Evolutionary conservation across 2,329 filamentous ascomycete species (phyloP), one percentile per base, ranked within the genome.

Genomic region (Penicillium decumbens): DNA sequence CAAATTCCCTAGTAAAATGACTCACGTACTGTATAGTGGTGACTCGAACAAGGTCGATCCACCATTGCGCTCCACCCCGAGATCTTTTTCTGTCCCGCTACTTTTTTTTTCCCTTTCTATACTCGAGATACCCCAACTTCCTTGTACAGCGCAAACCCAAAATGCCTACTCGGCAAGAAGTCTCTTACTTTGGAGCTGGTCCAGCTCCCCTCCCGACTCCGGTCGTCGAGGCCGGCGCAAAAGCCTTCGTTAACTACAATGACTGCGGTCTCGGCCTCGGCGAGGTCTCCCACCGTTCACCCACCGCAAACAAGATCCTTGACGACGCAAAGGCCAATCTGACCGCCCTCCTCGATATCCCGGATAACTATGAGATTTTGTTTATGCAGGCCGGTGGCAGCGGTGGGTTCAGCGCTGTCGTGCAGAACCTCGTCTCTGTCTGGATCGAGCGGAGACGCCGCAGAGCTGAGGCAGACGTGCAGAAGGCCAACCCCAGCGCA

Each of bases 111-210:
- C 45, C 39, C 23, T 46, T 40, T 43, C 35, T 43, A 28, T 20
- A 37, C 32, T 44, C 46, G 41, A 40, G 41, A 48, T 51, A 47
- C 47, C 23, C 18, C 46, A 40, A 40, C 25, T 37, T 45, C 37
- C 32, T 40, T 33, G 12, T 10, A 13, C 35, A 28, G 37, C 27
- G 37, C 24, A 15, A 43, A 8, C 8, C 32, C 43, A 53, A 44
- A 47, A 68, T 92, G 88, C 84, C 86, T 63, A 75, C 81, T 56
- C 79, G 89, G 71, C 77, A 82, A 61, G 85, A 92, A 56, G 81
- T 93, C 67, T 80, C 84, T 58, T 93, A 95, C 73, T 95, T 95
- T 62, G 90, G 91, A 54, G 91, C 92, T 45, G 92, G 92, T 55
- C 92, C 92, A 42, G 90, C 92, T n/a, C 77, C 83, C 28, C 79